phyloP scores from a whole-genome alignment of 2,329 filamentous ascomycete species.

The Xylaria sp. region DNA sequence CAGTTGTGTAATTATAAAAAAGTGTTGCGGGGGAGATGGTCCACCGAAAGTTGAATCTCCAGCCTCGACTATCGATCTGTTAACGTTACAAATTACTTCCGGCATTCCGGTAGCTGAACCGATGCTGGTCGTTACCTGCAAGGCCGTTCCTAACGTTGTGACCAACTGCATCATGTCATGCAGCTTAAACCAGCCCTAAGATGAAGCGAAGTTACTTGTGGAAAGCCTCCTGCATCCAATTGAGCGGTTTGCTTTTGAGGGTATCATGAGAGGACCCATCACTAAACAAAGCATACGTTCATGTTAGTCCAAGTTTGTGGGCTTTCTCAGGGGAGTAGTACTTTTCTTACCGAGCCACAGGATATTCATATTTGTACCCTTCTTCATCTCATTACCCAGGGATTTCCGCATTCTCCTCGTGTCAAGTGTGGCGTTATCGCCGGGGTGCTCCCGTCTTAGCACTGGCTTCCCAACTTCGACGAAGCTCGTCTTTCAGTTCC shows the following conservation, averaged over 20 bases:
- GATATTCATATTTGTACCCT: neutral
- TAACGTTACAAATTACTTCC: conserved; percentile 27
- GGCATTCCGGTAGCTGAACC: neutral
- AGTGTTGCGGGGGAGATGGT: conserved; percentile 22
- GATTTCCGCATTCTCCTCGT: neutral
- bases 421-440: conserved; percentile 3
- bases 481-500: conserved; percentile 38
- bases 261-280: neutral
- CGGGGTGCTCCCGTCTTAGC: conserved; percentile 12
- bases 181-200: neutral
- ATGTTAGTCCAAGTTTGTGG: conserved; percentile 9
- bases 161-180: neutral
- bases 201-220: neutral
- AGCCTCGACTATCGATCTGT: conserved; percentile 10
- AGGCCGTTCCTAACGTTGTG: conserved; percentile 1
- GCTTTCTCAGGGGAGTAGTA: neutral
- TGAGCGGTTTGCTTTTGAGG: neutral
- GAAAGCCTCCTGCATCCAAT: neutral
- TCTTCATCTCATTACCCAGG: neutral
- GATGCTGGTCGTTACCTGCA: conserved; percentile 1
- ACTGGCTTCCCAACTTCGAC: conserved; percentile 32
- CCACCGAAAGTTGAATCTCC: conserved; percentile 13
- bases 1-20: conserved; percentile 3
- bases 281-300: conserved; percentile 8
- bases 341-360: conserved; percentile 9